Conservation (phyloP, 225 moss, liverwort and hornwort species). For the Lunularia cruciata region DNA sequence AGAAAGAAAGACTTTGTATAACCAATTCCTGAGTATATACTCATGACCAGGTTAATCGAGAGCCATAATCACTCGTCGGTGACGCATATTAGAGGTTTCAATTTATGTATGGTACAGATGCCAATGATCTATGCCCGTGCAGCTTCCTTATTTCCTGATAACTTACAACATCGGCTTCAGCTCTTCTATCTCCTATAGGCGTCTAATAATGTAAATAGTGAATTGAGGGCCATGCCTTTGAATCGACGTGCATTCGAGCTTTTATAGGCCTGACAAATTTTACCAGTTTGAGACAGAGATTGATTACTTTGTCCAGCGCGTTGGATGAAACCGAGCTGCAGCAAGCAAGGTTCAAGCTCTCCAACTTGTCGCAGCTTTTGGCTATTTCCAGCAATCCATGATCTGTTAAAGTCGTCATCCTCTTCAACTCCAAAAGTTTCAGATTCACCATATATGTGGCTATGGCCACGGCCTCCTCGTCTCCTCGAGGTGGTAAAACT, state of each 20-base stretch:
- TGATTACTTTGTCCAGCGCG: slow-evolving; percentile 9
- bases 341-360: slow-evolving; percentile 31
- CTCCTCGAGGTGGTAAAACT: slow-evolving; percentile 10
- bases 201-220: too few relatives aligned
- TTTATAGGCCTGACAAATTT: slow-evolving; percentile 26
- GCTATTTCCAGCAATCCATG: slow-evolving; percentile 17
- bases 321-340: slow-evolving; percentile 14
- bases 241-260: slow-evolving; percentile 23
- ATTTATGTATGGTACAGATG: too few relatives aligned
- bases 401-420: slow-evolving; percentile 13
- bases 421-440: slow-evolving; percentile 28
- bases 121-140: too few relatives aligned
- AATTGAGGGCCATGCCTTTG: too few relatives aligned
- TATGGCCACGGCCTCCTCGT: slow-evolving; percentile 28
- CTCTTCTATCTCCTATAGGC: too few relatives aligned
- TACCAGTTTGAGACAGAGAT: slow-evolving; percentile 1
- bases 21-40: too few relatives aligned
- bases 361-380: slow-evolving; percentile 18
- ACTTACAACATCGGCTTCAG: too few relatives aligned
- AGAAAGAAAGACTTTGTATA: too few relatives aligned
- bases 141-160: too few relatives aligned
- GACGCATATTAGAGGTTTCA: too few relatives aligned
- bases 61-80: too few relatives aligned
- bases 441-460: slow-evolving; percentile 24
- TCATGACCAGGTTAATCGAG: too few relatives aligned